phyloP scores from a whole-genome alignment of 805 yeast species.

The Vanderwaltozyma verrucispora region DNA sequence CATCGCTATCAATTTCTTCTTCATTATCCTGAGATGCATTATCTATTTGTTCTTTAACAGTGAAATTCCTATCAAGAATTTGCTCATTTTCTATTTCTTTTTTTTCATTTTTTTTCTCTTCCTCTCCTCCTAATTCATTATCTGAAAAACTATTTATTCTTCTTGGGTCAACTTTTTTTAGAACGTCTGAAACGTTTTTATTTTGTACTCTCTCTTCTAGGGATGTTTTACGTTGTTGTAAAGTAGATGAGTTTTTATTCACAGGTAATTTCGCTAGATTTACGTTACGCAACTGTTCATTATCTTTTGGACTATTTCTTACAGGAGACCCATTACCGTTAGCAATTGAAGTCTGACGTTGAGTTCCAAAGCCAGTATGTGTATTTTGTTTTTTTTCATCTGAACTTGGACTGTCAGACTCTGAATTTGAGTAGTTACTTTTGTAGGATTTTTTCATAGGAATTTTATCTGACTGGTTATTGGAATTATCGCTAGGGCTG shows the following conservation, averaged over 20 bases:
- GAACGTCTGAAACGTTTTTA: not conserved
- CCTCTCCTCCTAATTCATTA: constrained; percentile 1
- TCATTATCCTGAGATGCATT: not conserved
- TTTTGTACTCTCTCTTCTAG: constrained; percentile 3
- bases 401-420: constrained; percentile 2
- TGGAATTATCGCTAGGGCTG: too few relatives aligned
- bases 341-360: constrained; percentile 25
- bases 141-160: constrained; percentile 19
- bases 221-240: constrained; percentile 2
- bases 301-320: constrained; percentile 15
- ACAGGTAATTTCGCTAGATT: not conserved
- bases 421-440: constrained; percentile 4
- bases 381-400: not conserved
- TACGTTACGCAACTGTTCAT: constrained; percentile 5
- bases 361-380: not conserved
- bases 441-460: constrained; percentile 27
- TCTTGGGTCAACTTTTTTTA: constrained; percentile 4
- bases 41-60: not conserved
- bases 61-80: too few relatives aligned
- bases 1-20: constrained; percentile 1
- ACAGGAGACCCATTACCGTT: constrained; percentile 26
- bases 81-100: not conserved
- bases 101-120: not conserved
- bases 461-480: constrained; percentile 22
- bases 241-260: not conserved